Evolutionary conservation across 2,329 filamentous ascomycete genomes (phyloP), one percentile per base, ranked within the genome.

Genomic region (Pseudogymnoascus sp.): DNA sequence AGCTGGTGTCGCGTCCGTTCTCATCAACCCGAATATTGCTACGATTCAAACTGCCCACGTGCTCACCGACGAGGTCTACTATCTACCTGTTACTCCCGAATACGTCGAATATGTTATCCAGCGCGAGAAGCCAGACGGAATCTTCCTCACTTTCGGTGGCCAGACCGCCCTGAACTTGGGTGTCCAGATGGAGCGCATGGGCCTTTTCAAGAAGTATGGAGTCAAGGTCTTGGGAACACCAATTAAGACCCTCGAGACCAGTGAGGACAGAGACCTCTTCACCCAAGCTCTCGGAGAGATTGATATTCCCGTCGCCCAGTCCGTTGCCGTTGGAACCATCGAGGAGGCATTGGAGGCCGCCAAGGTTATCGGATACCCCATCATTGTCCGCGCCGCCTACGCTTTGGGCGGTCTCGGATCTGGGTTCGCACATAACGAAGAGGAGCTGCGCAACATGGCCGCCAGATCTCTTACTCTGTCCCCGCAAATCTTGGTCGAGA

Each of bases 91-190:
- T 69, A 99, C 94, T 15, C 89, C 92, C 65, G 92, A 97, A 81
- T 99, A 97, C 76, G 92, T 96, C 71, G 88, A 88, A 70, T 92
- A 97, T 75, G 92, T 99, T 63, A 97, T 99, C 73, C 91, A 97
- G 79, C 87, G 89, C 71, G 94, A 97, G 77, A 84, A 86, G 72
- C 94, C 94, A 39, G 94, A 99, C 78, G 94, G 92, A 69, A 95
- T 99, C 74, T 94, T 97, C 78, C 82, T 97, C 68, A 94, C 91
- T 58, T 99, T 97, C 69, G 94, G 94, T 76, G 94, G 94, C 58
- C 94, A 99, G 80, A 99, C 94, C 34, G 94, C 89, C 67, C 83
- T 99, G 71, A 97, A 97, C 77, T 78, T 97, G 67, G 94, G 94
- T 79, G 92, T 99, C 64, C 84, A 95, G 79, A 95, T 97, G 91